Base-by-base conservation (phyloP, 2,329 filamentous ascomycete genomes). In the Diaporthe batatas region DNA sequence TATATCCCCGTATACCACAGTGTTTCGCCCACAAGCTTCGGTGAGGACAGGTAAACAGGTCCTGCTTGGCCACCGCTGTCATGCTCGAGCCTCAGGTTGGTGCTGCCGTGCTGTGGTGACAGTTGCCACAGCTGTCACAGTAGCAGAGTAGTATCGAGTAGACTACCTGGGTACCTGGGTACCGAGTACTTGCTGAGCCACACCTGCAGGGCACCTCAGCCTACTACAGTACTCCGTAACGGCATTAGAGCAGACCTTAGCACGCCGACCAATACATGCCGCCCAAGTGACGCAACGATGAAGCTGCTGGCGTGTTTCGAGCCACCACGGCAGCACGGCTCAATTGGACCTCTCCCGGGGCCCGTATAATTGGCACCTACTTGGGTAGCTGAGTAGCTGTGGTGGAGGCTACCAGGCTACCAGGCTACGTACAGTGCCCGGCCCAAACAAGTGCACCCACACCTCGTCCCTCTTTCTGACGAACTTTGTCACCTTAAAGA, bases 261-360 rank as follows among this genome's bases (percentile, higher is more conserved):
- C n/a, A n/a, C n/a, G n/a, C n/a, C n/a, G n/a, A n/a, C n/a, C n/a
- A n/a, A n/a, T n/a, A n/a, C n/a, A n/a, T n/a, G n/a, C n/a, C 36
- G 47, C 16, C 25, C 47, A 44, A 65, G 57, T 71, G 69, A 71
- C 57, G 57, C 68, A 71, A 65, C 54, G 39, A 39, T 65, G 69
- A 53, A 51, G 42, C 62, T 55, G 49, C 36, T 68, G 70, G 49
- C 58, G 49, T 71, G 69, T 55, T 64, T 42, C 49, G 58, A 36
- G 58, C 58, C 47, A 55, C 57, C 47, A 71, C 25, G n/a, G 55
- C 44, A 23, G 57, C 58, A 57, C 39, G 39, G 18, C 42, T 25
- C 55, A 18, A 23, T 42, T 21, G 53, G 23, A 65, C 68, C 12
- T 47, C 39, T 32, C 39, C 39, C 32, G 34, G 11, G 29, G 29